Evolutionary conservation across 176 grass and related monocot genomes (phyloP).

Genomic region (Oryza coarctata): DNA sequence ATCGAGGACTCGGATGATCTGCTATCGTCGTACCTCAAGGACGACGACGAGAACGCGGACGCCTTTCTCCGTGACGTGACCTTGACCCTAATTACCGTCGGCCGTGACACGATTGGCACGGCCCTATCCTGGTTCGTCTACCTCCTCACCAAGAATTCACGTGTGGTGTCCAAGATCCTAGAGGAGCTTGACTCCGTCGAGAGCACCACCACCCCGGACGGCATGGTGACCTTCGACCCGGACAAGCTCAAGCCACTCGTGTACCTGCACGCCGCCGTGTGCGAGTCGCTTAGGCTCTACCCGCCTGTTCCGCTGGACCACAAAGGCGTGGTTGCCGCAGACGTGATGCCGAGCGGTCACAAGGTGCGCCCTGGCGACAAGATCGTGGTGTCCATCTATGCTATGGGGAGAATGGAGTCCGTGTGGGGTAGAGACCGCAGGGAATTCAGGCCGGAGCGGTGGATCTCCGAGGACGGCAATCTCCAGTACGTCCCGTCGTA

Average conservation of each 20-base stretch:
- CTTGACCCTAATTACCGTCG: constrained; percentile 70
- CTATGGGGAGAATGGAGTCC: constrained; percentile 16
- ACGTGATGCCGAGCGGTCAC: constrained; percentile 2
- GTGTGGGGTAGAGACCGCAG: background rate
- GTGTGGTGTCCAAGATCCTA: constrained; percentile 39
- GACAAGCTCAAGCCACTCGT: constrained; percentile 30
- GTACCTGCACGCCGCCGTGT: constrained; percentile 36
- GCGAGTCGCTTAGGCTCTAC: constrained; percentile 40
- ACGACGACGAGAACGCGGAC: constrained; percentile 22
- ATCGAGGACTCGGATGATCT: constrained; percentile 34
- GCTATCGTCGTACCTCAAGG: constrained; percentile 58
- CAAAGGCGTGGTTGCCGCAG: constrained; percentile 7
- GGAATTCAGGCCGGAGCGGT: constrained; percentile 2
- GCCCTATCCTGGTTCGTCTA: constrained; percentile 79
- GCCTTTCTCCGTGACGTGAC: constrained; percentile 62
- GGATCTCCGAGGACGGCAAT: background rate
- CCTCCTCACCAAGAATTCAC: constrained; percentile 44
- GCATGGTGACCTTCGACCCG: background rate
- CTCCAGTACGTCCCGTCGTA: background rate
- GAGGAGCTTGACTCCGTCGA: constrained; percentile 46
- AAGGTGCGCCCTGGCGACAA: background rate
- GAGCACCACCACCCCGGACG: background rate
- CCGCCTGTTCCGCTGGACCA: constrained; percentile 29
- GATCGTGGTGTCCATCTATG: background rate
- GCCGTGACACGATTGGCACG: constrained; percentile 62